A percentile compares a stretch with the other conserved stretches of the same genome.
These are phyloP conservation scores for Sinapis alba DNA, from an alignment of 441 rosid species.

Conservation along the genomic window DNA sequence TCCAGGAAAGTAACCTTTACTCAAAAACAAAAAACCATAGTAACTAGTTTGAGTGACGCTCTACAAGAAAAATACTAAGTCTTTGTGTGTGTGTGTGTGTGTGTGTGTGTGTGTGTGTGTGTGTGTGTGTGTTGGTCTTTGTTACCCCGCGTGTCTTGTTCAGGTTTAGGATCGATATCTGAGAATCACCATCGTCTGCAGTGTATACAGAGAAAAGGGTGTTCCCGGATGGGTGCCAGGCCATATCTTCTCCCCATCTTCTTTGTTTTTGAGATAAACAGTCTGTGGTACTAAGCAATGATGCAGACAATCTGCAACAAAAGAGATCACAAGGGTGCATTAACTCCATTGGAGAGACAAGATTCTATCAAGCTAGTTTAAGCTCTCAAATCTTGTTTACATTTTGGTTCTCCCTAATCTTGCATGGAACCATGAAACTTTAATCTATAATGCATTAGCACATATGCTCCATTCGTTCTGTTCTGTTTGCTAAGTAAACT, in stretches of 20 bases:
- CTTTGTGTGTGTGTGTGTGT: neutral
- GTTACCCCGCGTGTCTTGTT: conserved; percentile 71
- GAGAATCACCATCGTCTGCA: conserved; percentile 85
- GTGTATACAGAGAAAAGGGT: conserved; percentile 63
- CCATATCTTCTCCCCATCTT: conserved; percentile 95
- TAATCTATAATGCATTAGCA: neutral
- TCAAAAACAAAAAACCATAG: conserved; percentile 29
- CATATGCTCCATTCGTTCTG: neutral
- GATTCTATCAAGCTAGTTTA: conserved; percentile 5
- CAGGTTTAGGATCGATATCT: conserved; percentile 73
- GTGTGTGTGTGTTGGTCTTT: neutral
- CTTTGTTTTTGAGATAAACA: conserved; percentile 66
- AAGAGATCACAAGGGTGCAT: conserved; percentile 9
- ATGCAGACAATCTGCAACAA: conserved; percentile 68
- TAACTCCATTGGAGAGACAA: conserved; percentile 4
- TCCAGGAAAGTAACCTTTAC: conserved; percentile 61
- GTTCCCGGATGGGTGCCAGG: conserved; percentile 89
- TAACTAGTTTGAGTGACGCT: neutral
- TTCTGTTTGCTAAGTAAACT: neutral
- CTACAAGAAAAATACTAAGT: neutral
- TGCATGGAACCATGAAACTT: neutral
- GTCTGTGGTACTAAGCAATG: conserved; percentile 68
- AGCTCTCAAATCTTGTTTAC: conserved; percentile 4
- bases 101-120: neutral
- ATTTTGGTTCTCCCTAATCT: neutral